These are phyloP conservation scores for Candida ovalis DNA, from an alignment of 805 yeast genomes.

Conservation along the genomic window DNA sequence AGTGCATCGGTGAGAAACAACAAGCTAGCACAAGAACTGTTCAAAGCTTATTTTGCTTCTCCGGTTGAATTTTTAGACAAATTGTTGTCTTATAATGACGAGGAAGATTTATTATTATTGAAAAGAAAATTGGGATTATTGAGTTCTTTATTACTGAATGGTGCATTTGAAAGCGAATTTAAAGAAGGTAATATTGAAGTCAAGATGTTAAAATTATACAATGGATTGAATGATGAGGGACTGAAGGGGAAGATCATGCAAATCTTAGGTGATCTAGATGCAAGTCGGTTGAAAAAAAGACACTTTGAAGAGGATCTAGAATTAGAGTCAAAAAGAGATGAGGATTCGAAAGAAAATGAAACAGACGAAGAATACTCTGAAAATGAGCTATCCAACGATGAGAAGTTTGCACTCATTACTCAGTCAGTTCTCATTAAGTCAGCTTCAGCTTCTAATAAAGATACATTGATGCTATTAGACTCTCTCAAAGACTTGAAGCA, in stretches of 20 bases:
- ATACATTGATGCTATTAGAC: slow-evolving; percentile 40
- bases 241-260: slow-evolving; percentile 39
- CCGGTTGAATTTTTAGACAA: slow-evolving; percentile 17
- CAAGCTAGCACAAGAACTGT: slow-evolving; percentile 34
- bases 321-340: slow-evolving; percentile 12
- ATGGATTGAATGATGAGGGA: slow-evolving; percentile 14
- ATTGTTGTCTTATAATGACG: slow-evolving; percentile 10
- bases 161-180: slow-evolving; percentile 30
- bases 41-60: slow-evolving; percentile 16
- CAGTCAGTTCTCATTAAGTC: slow-evolving; percentile 32
- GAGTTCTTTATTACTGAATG: slow-evolving; percentile 40
- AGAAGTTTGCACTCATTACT: slow-evolving; percentile 33
- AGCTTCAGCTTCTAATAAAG: slow-evolving; percentile 31
- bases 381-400: slow-evolving; percentile 19
- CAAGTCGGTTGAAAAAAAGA: slow-evolving; percentile 6
- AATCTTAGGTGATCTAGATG: slow-evolving; percentile 42
- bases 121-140: slow-evolving; percentile 49
- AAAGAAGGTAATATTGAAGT: slow-evolving; percentile 16
- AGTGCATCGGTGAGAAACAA: slow-evolving; percentile 74
- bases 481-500: slow-evolving; percentile 32
- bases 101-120: slow-evolving; percentile 6
- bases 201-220: slow-evolving; percentile 24
- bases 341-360: background rate
- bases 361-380: slow-evolving; percentile 6
- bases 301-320: too few species aligned